Evolutionary conservation across 139 green algal genomes (phyloP), one percentile per base, ranked within the genome.

Genomic region (Closterium sp.): DNA sequence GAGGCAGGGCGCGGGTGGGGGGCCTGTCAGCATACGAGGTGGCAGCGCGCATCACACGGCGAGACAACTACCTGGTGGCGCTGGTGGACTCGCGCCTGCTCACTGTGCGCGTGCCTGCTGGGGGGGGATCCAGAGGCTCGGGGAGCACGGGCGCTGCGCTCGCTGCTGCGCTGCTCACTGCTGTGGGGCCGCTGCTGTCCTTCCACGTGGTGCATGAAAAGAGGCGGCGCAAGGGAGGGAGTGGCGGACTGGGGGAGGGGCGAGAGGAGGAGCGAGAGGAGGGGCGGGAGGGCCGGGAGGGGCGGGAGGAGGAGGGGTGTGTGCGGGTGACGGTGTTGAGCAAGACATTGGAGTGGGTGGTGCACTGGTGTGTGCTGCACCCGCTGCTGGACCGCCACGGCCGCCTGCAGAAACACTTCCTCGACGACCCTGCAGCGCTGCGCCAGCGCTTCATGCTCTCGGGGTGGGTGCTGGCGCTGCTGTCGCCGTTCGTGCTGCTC

Each of bases 401-500:
- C n/a, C 85, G 85, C 28, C 91, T 99, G 30, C 89, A 91, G 86
- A 85, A 86, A 7, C 88, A 95, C 19, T 98, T 98, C 86, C 50
- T 96, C 34, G 88, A 91, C 24, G 93, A 98, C 91, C 92, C 91
- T 5, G 31, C 2, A 10, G 90, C 93, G n/a, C 93, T 98, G 89
- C 89, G 90, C 29, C 70, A 91, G 31, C 95, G 97, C 11, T 95
- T 98, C 70, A 91, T 93, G 89, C 89, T 87, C 30, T 89, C 94
- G 27, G 94, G 88, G 11, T 85, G 93, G 17, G 29, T 96, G 62
- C 98, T 98, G 92, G 62, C 97, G 86, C 50, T 96, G 19, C 89
- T 98, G 19, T 97, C 97, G 3, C 98, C 98, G 89, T 99, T 99
- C 92, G 90, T 99, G 31, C 92, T 98, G 13, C 92, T 98, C 24